A percentile compares a stretch with the other conserved stretches of the same genome.
Evolutionary conservation across 768 basidiomycete species (phyloP).

Genomic region (Agrocybe pediades): DNA sequence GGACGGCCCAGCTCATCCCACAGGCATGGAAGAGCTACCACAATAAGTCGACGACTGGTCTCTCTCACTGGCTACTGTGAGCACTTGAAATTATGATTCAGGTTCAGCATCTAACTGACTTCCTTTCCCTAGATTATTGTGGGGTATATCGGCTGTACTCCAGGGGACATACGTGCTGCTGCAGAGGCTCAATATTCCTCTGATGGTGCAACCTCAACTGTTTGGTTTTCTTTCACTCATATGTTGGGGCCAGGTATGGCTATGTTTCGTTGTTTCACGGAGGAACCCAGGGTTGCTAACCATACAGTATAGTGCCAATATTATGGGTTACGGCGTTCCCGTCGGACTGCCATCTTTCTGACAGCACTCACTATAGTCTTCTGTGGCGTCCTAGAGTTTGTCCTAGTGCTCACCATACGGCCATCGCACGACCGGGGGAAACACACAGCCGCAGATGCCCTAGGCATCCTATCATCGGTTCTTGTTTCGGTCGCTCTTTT

Average conservation of each 20-base stretch:
- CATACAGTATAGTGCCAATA: constrained; percentile 57
- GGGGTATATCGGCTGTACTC: constrained; percentile 60
- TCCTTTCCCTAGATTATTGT: constrained; percentile 46
- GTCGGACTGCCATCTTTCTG: constrained; percentile 31
- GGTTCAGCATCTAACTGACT: not conserved
- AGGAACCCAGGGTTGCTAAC: not conserved
- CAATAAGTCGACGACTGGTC: constrained; percentile 65
- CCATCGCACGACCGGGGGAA: constrained; percentile 37
- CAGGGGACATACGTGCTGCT: constrained; percentile 70
- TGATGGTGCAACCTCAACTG: constrained; percentile 68
- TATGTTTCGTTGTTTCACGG: not conserved
- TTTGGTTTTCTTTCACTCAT: constrained; percentile 62
- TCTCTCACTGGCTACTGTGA: constrained; percentile 70
- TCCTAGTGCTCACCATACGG: constrained; percentile 59
- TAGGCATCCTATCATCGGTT: constrained; percentile 63
- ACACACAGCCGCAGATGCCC: constrained; percentile 43
- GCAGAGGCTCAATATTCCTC: constrained; percentile 69
- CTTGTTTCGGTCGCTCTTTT: constrained; percentile 51
- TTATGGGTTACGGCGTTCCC: constrained; percentile 52
- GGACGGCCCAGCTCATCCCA: constrained; percentile 69
- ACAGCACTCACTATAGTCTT: constrained; percentile 40
- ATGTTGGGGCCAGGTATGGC: constrained; percentile 66
- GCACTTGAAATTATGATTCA: constrained; percentile 19
- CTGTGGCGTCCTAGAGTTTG: constrained; percentile 59
- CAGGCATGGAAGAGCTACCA: constrained; percentile 76